Conservation (phyloP, 352 stramenopile species). For the Phytopythium montanum region DNA sequence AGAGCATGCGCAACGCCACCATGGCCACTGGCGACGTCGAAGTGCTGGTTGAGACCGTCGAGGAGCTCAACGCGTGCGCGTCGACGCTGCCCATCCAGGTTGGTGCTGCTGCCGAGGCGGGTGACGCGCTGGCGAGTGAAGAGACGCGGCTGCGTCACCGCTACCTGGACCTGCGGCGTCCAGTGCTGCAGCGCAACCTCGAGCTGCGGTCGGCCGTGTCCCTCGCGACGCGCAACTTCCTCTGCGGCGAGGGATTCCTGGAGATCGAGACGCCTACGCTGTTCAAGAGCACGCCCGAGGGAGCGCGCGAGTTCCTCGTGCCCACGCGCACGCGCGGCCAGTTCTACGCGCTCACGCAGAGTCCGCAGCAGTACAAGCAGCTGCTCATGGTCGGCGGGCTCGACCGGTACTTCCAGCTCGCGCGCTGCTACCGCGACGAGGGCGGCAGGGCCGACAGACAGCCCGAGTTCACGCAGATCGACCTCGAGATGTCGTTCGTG, state of each 20-base stretch:
- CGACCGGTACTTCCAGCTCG: slow-evolving; percentile 89
- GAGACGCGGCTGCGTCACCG: slow-evolving; percentile 74
- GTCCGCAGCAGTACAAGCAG: slow-evolving; percentile 92
- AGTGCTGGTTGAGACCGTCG: slow-evolving; percentile 58
- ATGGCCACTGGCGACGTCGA: slow-evolving; percentile 75
- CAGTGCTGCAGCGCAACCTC: slow-evolving; percentile 77
- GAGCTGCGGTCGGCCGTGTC: slow-evolving; percentile 68
- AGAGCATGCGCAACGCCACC: slow-evolving; percentile 65
- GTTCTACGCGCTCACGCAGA: slow-evolving; percentile 89
- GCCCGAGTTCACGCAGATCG: slow-evolving; percentile 90
- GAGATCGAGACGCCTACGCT: slow-evolving; percentile 89
- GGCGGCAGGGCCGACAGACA: slow-evolving; percentile 84
- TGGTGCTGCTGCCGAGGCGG: slow-evolving; percentile 29
- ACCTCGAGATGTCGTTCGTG: slow-evolving; percentile 90
- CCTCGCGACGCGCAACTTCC: slow-evolving; percentile 64
- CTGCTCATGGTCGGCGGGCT: slow-evolving; percentile 88
- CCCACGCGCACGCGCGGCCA: slow-evolving; percentile 59
- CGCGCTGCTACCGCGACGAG: slow-evolving; percentile 89
- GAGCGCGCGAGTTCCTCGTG: slow-evolving; percentile 84
- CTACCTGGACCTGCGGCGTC: slow-evolving; percentile 77
- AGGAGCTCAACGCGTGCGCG: slow-evolving; percentile 57
- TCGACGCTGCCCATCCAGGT: slow-evolving; percentile 59
- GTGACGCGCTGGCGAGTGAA: slow-evolving; percentile 49
- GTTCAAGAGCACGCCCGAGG: slow-evolving; percentile 88
- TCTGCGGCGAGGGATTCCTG: slow-evolving; percentile 67